Evolutionary conservation across 306 rosid species (phyloP).

Genomic region (Albizia julibrissin): DNA sequence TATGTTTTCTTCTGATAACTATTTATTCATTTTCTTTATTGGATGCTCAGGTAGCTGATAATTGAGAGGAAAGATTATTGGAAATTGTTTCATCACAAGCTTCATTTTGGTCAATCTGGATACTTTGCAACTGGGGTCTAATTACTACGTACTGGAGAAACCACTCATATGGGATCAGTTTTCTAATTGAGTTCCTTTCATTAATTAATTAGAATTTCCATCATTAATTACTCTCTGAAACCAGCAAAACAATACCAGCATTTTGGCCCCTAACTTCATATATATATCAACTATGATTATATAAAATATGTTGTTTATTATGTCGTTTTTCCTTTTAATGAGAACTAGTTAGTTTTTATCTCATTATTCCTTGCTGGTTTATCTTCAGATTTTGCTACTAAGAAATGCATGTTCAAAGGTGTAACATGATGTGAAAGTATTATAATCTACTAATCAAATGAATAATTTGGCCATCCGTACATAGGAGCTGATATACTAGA

Average conservation of each 20-base stretch:
- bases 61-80: constrained; percentile 8
- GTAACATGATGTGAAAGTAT: not conserved
- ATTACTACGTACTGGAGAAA: not conserved
- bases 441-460: not conserved
- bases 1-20: not conserved
- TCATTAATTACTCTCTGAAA: constrained; percentile 9
- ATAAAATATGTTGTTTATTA: not conserved
- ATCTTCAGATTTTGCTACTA: not conserved
- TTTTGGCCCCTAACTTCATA: constrained; percentile 1
- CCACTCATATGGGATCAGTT: constrained; percentile 21
- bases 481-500: not conserved
- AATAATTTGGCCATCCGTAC: not conserved
- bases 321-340: constrained; percentile 11
- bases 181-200: not conserved
- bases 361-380: not conserved
- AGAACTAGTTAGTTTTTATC: constrained; percentile 18
- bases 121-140: not conserved
- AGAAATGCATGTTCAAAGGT: not conserved
- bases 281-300: not conserved
- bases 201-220: not conserved
- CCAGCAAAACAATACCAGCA: constrained; percentile 13
- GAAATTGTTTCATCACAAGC: constrained; percentile 26
- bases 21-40: not conserved
- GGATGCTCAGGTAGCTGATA: constrained; percentile 35
- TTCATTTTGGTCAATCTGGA: constrained; percentile 4